Conservation (phyloP, 345 rosid genomes). For the Brassica napus region Da-Ae NC_063446.1:54454501-54455000, state of each 20-base stretch:
- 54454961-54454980: slow-evolving; percentile 70
- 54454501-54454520: neutral
- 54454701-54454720: slow-evolving; percentile 12
- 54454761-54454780: slow-evolving; percentile 13
- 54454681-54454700: neutral
- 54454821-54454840: slow-evolving; percentile 9
- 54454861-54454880: slow-evolving; percentile 57
- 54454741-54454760: slow-evolving; percentile 3
- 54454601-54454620: neutral
- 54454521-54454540: slow-evolving; percentile 20
- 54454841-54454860: slow-evolving; percentile 52
- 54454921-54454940: slow-evolving; percentile 63
- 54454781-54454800: slow-evolving; percentile 20
- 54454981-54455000: slow-evolving; percentile 47
- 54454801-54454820: neutral
- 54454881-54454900: slow-evolving; percentile 50
- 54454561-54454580: slow-evolving; percentile 18
- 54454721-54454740: slow-evolving; percentile 12
- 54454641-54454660: slow-evolving; percentile 5
- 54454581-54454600: neutral
- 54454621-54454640: neutral
- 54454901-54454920: slow-evolving; percentile 62
- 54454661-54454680: slow-evolving; percentile 8
- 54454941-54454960: slow-evolving; percentile 58
- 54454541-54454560: neutral